phyloP scores from a whole-genome alignment of 2,329 filamentous ascomycete genomes.

The Arthroderma uncinatum region DNA sequence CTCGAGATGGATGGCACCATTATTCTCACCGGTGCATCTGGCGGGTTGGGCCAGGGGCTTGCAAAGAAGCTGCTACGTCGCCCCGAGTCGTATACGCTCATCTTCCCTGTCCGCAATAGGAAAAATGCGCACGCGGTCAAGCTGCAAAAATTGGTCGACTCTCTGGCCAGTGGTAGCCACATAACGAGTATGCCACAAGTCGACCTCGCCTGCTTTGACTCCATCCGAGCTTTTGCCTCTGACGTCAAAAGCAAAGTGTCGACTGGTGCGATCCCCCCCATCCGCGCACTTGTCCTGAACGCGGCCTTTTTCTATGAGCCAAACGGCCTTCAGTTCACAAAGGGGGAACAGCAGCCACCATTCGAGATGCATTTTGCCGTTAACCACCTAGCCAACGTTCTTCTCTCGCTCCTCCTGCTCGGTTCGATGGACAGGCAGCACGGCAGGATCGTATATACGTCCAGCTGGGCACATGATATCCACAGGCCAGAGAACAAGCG shows the following conservation, averaged over 20 bases:
- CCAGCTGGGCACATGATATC: conserved; percentile 1
- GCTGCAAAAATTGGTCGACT: background rate
- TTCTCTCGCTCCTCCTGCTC: background rate
- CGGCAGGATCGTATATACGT: background rate
- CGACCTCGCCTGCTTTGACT: background rate
- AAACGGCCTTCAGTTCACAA: conserved; percentile 1
- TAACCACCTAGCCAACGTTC: background rate
- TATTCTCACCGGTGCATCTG: background rate
- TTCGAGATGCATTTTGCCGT: conserved; percentile 1
- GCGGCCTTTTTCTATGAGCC: background rate
- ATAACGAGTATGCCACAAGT: background rate
- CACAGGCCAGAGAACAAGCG: background rate
- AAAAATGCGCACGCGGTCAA: background rate
- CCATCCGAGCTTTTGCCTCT: background rate
- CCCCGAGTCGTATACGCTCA: background rate
- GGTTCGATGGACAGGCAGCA: background rate
- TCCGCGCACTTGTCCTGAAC: background rate
- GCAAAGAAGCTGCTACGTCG: background rate
- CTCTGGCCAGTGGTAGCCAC: background rate
- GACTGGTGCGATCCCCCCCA: background rate
- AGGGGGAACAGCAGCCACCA: background rate
- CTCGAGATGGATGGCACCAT: background rate
- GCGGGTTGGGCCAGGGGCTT: background rate
- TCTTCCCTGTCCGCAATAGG: background rate
- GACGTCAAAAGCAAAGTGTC: background rate